Conservation (phyloP, 2,329 filamentous ascomycete genomes). For the Daldinia eschscholtzii region DNA sequence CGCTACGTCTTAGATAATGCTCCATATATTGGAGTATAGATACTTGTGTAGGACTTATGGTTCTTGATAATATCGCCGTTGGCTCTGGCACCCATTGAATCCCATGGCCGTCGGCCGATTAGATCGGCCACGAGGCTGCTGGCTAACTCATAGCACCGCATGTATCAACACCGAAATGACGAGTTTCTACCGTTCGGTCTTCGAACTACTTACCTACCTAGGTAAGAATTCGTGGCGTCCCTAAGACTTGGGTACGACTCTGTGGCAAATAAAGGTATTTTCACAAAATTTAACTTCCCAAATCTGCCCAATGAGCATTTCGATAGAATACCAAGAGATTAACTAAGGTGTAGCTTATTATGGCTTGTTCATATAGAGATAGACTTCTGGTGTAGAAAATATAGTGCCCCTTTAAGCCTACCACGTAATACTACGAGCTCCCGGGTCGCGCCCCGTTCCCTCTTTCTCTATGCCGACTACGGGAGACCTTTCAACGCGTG, state of each 20-base stretch:
- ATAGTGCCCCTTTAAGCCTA: background rate
- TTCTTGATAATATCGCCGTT: background rate
- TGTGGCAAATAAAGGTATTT: conserved; percentile 28
- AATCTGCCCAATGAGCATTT: background rate
- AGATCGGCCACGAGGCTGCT: background rate
- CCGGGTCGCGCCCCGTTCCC: background rate
- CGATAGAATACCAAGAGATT: background rate
- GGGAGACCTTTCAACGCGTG: background rate
- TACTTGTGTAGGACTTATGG: background rate
- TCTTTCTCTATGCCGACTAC: background rate
- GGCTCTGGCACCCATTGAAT: background rate
- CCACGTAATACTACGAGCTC: background rate
- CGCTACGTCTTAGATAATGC: background rate
- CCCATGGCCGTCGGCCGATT: background rate
- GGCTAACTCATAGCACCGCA: background rate
- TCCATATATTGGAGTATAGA: background rate
- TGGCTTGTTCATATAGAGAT: background rate
- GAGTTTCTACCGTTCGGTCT: background rate
- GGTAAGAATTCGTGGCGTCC: background rate
- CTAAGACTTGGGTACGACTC: conserved; percentile 27
- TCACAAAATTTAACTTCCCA: conserved; percentile 38
- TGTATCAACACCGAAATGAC: background rate
- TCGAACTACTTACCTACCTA: background rate
- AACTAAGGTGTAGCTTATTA: background rate
- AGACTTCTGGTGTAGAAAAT: background rate